Evolutionary conservation across 2,329 filamentous ascomycete species (phyloP).

Genomic region (Endocalyx cinctus): DNA sequence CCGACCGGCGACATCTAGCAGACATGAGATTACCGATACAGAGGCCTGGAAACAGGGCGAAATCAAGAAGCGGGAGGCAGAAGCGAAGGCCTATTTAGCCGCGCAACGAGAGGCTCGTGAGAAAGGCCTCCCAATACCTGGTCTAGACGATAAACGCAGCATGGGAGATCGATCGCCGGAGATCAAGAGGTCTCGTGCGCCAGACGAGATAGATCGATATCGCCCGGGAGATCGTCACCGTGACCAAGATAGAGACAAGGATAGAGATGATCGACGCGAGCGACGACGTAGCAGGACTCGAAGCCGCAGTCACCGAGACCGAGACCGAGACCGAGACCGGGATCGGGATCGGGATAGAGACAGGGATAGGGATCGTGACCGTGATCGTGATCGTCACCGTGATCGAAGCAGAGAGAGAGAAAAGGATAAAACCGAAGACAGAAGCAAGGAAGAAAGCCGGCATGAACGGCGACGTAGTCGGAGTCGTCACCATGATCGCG

Average conservation of each 20-base stretch:
- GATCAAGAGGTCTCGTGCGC: conserved; percentile 30
- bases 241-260: conserved; percentile 11
- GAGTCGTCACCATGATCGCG: conserved; percentile 26
- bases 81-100: conserved; percentile 60
- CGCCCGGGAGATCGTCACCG: conserved; percentile 38
- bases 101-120: conserved; percentile 56
- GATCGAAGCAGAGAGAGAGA: conserved; percentile 10
- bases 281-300: conserved; percentile 16
- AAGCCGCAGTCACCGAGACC: conserved; percentile 15
- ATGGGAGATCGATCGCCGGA: conserved; percentile 41
- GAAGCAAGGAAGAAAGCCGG: conserved; percentile 15
- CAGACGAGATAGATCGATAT: conserved; percentile 44
- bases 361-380: conserved; percentile 16
- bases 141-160: conserved; percentile 50
- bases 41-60: conserved; percentile 58
- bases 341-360: conserved; percentile 8
- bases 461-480: conserved; percentile 19
- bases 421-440: conserved; percentile 8
- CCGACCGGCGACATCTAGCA: conserved; percentile 36
- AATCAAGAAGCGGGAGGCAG: conserved; percentile 57
- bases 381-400: conserved; percentile 12
- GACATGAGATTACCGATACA: conserved; percentile 34
- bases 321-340: conserved; percentile 23
- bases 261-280: conserved; percentile 13
- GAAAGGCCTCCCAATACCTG: conserved; percentile 54